These are phyloP conservation scores for Hygrophila difformis DNA, from an alignment of 257 asterid species.

Conservation along the genomic window DNA sequence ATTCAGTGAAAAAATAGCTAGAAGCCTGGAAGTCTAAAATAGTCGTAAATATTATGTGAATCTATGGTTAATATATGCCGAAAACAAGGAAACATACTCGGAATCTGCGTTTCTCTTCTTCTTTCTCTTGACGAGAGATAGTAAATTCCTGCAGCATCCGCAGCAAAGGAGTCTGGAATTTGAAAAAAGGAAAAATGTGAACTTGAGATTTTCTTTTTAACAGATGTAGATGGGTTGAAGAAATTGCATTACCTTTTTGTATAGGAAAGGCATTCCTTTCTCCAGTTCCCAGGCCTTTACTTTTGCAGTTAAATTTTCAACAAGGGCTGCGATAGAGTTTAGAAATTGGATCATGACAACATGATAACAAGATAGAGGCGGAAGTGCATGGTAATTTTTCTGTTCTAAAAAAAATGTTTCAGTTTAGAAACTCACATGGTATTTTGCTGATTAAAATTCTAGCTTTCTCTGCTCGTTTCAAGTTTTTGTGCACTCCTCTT, in stretches of 20 bases:
- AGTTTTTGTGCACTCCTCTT: slow-evolving; percentile 72
- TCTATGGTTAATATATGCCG: slow-evolving; percentile 2
- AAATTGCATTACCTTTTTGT: slow-evolving; percentile 36
- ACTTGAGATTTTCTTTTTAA: slow-evolving; percentile 9
- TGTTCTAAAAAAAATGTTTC: neutral
- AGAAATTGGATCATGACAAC: neutral
- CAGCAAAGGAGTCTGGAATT: slow-evolving; percentile 46
- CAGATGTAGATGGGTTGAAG: neutral
- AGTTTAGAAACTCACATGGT: slow-evolving; percentile 41
- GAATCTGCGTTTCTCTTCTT: slow-evolving; percentile 61
- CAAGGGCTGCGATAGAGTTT: slow-evolving; percentile 47
- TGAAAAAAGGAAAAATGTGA: neutral
- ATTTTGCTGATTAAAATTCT: slow-evolving; percentile 55
- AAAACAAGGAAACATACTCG: slow-evolving; percentile 37
- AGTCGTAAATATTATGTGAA: neutral
- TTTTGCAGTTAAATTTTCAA: slow-evolving; percentile 47
- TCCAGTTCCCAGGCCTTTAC: slow-evolving; percentile 72
- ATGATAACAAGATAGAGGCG: slow-evolving; percentile 2
- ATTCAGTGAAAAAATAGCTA: too few relatives aligned
- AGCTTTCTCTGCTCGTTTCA: slow-evolving; percentile 83
- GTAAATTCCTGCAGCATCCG: slow-evolving; percentile 49
- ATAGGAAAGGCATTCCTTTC: slow-evolving; percentile 56
- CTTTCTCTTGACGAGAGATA: slow-evolving; percentile 42
- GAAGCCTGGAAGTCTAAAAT: too few relatives aligned
- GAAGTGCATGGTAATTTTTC: neutral